These are phyloP conservation scores for Albatrellus ellisii DNA, from an alignment of 768 basidiomycete genomes.

Conservation along the genomic window DNA sequence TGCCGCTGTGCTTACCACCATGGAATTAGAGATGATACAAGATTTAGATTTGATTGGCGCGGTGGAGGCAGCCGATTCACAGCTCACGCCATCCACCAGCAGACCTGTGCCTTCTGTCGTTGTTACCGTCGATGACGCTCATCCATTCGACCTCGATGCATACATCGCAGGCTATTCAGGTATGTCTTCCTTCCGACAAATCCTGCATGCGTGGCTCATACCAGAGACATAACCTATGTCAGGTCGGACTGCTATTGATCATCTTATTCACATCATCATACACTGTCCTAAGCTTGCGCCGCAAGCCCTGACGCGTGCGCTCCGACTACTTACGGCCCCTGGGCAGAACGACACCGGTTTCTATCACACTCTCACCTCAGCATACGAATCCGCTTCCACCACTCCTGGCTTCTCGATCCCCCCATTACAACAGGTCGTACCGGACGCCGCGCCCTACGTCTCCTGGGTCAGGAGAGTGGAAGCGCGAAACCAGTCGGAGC, in stretches of 20 bases:
- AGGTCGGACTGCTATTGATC: slow-evolving; percentile 70
- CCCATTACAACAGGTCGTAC: slow-evolving; percentile 31
- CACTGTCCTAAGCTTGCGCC: slow-evolving; percentile 56
- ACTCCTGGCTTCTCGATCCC: slow-evolving; percentile 22
- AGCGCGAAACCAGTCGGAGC: slow-evolving; percentile 58
- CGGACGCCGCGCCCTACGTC: slow-evolving; percentile 30
- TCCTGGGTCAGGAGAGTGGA: slow-evolving; percentile 59
- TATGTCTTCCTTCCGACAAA: slow-evolving; percentile 18
- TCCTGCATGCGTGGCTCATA: not conserved
- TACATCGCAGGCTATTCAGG: slow-evolving; percentile 71
- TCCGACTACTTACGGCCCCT: slow-evolving; percentile 37
- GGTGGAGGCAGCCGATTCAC: not conserved
- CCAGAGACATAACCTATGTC: not conserved
- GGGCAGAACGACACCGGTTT: slow-evolving; percentile 56
- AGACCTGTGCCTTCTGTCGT: not conserved
- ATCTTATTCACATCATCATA: slow-evolving; percentile 55
- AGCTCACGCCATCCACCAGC: slow-evolving; percentile 6
- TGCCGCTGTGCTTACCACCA: too few relatives aligned
- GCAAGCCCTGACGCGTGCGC: slow-evolving; percentile 57
- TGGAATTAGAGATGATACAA: slow-evolving; percentile 11
- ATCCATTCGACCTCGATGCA: slow-evolving; percentile 80
- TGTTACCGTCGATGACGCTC: slow-evolving; percentile 48
- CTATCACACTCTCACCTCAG: slow-evolving; percentile 34
- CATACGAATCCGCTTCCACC: slow-evolving; percentile 41
- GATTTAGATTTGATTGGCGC: slow-evolving; percentile 8